Evolutionary conservation across 208 protist species (phyloP).

Genomic region (Wallacemonas rigidus): DNA sequence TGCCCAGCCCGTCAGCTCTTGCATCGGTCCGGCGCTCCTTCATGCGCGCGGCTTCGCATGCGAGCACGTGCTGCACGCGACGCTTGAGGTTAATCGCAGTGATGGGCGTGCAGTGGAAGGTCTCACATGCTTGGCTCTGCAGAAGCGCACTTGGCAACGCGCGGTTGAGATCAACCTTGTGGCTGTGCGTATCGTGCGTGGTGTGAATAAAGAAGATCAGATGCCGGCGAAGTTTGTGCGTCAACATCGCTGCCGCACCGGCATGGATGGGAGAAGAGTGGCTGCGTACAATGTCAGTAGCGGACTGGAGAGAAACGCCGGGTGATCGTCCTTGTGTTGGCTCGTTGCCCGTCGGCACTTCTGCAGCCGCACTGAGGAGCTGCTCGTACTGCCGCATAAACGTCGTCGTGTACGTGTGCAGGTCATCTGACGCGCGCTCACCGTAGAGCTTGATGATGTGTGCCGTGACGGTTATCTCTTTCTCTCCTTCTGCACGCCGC

Average conservation of each 20-base stretch:
- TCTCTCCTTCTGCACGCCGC: no score
- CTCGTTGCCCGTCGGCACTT: neutral
- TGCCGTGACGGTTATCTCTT: neutral
- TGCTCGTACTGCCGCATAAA: constrained; percentile 70
- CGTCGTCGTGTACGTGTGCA: constrained; percentile 44
- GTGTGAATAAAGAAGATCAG: constrained; percentile 81
- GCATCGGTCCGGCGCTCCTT: no score
- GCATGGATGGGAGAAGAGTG: no score
- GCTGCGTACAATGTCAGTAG: no score
- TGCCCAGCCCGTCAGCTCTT: no score
- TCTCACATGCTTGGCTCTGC: constrained; percentile 37
- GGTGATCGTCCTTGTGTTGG: no score
- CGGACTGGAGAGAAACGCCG: no score
- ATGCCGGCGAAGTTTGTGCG: constrained; percentile 39
- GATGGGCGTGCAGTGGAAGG: constrained; percentile 80
- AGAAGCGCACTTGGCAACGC: constrained; percentile 54
- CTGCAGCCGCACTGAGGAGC: constrained; percentile 2
- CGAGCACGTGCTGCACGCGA: constrained; percentile 50
- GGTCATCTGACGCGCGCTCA: constrained; percentile 37
- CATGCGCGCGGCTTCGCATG: constrained; percentile 19
- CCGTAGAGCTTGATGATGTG: constrained; percentile 76
- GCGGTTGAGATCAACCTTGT: constrained; percentile 59
- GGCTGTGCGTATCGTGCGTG: constrained; percentile 84
- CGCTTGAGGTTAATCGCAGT: constrained; percentile 65
- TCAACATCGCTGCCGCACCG: constrained; percentile 1